A percentile compares a stretch with the other conserved stretches of the same genome.
phyloP scores from a whole-genome alignment of 805 yeast species.

The Lipomyces chichibuensis region DNA sequence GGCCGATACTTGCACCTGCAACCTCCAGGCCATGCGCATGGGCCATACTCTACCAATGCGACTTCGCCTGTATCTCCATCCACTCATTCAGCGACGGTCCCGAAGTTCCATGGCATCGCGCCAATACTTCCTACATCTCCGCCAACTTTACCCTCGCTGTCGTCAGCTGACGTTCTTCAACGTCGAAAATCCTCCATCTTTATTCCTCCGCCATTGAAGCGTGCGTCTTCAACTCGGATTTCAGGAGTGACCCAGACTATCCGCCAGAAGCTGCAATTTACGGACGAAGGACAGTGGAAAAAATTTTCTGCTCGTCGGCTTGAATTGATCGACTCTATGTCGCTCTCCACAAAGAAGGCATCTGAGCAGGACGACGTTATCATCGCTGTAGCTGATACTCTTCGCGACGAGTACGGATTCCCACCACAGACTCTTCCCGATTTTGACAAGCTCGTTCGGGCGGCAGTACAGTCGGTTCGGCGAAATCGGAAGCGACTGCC shows the following conservation, averaged over 20 bases:
- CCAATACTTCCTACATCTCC: slow-evolving; percentile 1
- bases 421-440: slow-evolving; percentile 62
- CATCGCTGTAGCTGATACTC: slow-evolving; percentile 70
- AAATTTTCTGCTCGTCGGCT: slow-evolving; percentile 86
- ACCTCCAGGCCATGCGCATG: not conserved
- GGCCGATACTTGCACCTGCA: not conserved
- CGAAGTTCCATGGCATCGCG: not conserved
- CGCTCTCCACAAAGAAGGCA: slow-evolving; percentile 72
- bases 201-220: slow-evolving; percentile 31
- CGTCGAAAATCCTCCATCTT: slow-evolving; percentile 19
- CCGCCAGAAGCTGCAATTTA: slow-evolving; percentile 66
- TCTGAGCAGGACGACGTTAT: slow-evolving; percentile 89
- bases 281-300: slow-evolving; percentile 85
- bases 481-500: slow-evolving; percentile 76
- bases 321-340: slow-evolving; percentile 79
- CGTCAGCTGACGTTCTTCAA: slow-evolving; percentile 7
- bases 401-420: slow-evolving; percentile 78
- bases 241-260: slow-evolving; percentile 61
- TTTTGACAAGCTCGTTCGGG: slow-evolving; percentile 86
- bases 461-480: slow-evolving; percentile 91
- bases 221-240: slow-evolving; percentile 17
- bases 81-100: not conserved
- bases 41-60: not conserved
- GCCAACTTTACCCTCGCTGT: slow-evolving; percentile 10
- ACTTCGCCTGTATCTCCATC: not conserved